Evolutionary conservation across 352 stramenopile genomes (phyloP).

Genomic region (Lagenidium giganteum): DNA sequence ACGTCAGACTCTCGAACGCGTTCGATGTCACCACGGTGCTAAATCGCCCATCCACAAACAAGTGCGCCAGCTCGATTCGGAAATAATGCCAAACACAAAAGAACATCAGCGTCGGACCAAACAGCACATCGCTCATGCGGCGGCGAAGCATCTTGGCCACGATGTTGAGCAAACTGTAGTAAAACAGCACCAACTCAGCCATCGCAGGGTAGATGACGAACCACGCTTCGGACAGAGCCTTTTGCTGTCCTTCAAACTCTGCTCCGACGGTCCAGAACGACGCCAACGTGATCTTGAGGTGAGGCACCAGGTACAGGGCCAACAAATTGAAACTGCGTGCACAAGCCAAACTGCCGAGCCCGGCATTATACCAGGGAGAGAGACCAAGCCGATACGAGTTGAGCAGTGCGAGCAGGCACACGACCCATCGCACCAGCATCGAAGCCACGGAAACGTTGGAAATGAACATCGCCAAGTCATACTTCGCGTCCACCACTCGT

Average conservation of each 20-base stretch:
- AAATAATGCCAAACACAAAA: slow-evolving; percentile 17
- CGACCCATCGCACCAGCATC: slow-evolving; percentile 29
- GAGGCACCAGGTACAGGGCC: slow-evolving; percentile 12
- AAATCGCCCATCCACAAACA: slow-evolving; percentile 17
- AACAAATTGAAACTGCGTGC: slow-evolving; percentile 12
- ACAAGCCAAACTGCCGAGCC: slow-evolving; percentile 17
- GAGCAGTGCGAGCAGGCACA: slow-evolving; percentile 6
- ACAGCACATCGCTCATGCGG: slow-evolving; percentile 14
- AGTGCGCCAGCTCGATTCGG: slow-evolving; percentile 2
- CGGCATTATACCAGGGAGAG: slow-evolving; percentile 2
- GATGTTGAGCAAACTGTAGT: slow-evolving; percentile 19
- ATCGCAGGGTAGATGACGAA: slow-evolving; percentile 22
- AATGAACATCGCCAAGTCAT: slow-evolving; percentile 28
- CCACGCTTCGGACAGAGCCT: slow-evolving; percentile 16
- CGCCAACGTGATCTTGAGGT: slow-evolving; percentile 12
- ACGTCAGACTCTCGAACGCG: slow-evolving; percentile 1
- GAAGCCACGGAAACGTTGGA: slow-evolving; percentile 24
- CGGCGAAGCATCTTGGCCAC: slow-evolving; percentile 9
- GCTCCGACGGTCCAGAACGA: slow-evolving; percentile 20
- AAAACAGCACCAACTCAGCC: slow-evolving; percentile 15
- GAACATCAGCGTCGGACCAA: slow-evolving; percentile 13
- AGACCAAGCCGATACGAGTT: slow-evolving; percentile 6
- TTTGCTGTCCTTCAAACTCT: slow-evolving; percentile 18
- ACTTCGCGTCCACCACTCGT: slow-evolving; percentile 14
- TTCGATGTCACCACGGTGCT: slow-evolving; percentile 1